Base-by-base conservation (phyloP, 2,329 filamentous ascomycete species). In the Epichloe hybrida region DNA sequence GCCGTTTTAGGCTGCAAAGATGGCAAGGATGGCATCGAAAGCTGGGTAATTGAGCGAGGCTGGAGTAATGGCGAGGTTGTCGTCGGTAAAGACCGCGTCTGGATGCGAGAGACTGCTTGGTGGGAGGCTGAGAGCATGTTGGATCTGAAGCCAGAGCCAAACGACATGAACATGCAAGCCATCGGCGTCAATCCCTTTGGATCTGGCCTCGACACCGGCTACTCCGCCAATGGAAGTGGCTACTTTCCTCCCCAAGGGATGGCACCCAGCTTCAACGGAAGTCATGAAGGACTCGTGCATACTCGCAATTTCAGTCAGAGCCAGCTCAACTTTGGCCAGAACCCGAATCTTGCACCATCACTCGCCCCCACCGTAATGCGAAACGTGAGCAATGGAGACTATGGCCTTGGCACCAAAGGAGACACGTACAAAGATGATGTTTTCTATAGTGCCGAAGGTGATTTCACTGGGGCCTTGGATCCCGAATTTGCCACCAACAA, bases 61-160 rank as follows among this genome's bases (percentile, higher is more conserved):
- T 98, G 93, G 93, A 96, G 88, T 69, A 98, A 98, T 59, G 93
- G 93, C 39, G 93, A 97, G 68, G 89, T 97, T 2, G 81, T 95
- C 5, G 75, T 97, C 35, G 93, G 93, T 50, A 83, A 82, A 52
- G 89, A 97, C 66, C 86, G 93, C 35, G 82, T 98, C 41, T 98
- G 93, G 93, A 90, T 97, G 73, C 81, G 91, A 47, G 93, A 98
- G 67, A 77, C 73, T 52, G 86, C 90, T 2, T 98, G 93, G 91
- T 97, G 91, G 91, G 91, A 97, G 67, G 91, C 90, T 5, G 93
- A 98, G 69, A 87, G 80, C 54, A 95, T 96, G 86, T 81, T 97
- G 31, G 93, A 98, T 61, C 74, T 94, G 59, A 91, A 93, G 67
- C 80, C 83, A 1, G 72, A 77, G 49, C 77, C 81, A 40, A 66